Conservation (phyloP, 2,329 filamentous ascomycete genomes). For the Hypoxylon sp. region DNA sequence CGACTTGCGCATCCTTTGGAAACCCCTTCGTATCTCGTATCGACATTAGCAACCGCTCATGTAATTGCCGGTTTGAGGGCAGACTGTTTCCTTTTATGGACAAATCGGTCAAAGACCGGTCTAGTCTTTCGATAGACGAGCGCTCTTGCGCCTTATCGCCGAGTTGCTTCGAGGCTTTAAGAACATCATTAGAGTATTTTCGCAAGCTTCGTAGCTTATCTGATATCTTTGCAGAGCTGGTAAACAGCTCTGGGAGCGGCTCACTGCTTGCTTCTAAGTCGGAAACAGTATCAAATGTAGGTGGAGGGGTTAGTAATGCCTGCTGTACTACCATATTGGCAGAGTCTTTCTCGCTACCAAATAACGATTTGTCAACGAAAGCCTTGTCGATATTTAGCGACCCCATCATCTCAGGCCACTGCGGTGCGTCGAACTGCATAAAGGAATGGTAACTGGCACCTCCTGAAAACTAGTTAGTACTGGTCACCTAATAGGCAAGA, state of each 20-base stretch:
- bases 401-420: slow-evolving; percentile 65
- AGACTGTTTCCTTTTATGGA: slow-evolving; percentile 54
- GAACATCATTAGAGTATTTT: slow-evolving; percentile 48
- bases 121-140: slow-evolving; percentile 42
- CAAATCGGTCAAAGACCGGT: slow-evolving; percentile 53
- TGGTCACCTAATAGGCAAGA: slow-evolving; percentile 7
- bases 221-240: slow-evolving; percentile 57
- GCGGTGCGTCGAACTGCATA: slow-evolving; percentile 69
- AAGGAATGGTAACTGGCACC: slow-evolving; percentile 64
- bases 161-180: slow-evolving; percentile 27
- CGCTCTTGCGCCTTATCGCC: slow-evolving; percentile 33
- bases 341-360: slow-evolving; percentile 63
- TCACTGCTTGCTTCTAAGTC: slow-evolving; percentile 53
- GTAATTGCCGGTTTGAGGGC: slow-evolving; percentile 66
- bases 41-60: slow-evolving; percentile 65
- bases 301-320: slow-evolving; percentile 53
- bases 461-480: slow-evolving; percentile 55
- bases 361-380: slow-evolving; percentile 66
- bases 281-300: slow-evolving; percentile 52
- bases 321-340: slow-evolving; percentile 58
- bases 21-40: slow-evolving; percentile 60
- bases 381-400: slow-evolving; percentile 66
- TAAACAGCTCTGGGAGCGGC: slow-evolving; percentile 57
- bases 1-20: slow-evolving; percentile 62
- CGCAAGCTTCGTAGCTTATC: slow-evolving; percentile 64